These are phyloP conservation scores for Scheffersomyces segobiensis DNA, from an alignment of 1,139 yeast species.

Conservation along the genomic window DNA sequence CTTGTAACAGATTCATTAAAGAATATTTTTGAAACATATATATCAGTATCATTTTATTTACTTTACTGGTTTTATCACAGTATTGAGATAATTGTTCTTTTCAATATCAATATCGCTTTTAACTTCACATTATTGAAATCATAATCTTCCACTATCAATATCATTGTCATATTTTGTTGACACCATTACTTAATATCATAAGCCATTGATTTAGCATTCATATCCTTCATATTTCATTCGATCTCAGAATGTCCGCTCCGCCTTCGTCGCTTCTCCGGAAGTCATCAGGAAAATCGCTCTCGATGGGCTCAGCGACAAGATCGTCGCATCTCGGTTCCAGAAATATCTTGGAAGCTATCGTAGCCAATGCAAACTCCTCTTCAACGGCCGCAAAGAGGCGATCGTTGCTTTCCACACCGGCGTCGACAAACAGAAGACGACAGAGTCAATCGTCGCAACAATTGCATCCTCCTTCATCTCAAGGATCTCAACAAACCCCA, in stretches of 20 bases:
- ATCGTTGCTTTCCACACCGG: conserved; percentile 42
- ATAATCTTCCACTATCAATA: neutral
- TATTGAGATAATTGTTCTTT: neutral
- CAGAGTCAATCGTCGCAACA: conserved; percentile 24
- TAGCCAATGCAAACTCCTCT: conserved; percentile 1
- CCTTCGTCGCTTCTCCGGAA: conserved; percentile 30
- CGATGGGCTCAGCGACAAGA: conserved; percentile 38
- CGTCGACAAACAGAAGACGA: conserved; percentile 34
- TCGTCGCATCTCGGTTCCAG: conserved; percentile 26
- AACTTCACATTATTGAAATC: neutral
- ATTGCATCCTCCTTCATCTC: conserved; percentile 9
- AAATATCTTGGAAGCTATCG: conserved; percentile 11
- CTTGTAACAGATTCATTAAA: no score
- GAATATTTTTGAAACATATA: no score
- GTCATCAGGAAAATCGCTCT: conserved; percentile 32
- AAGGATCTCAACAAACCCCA: conserved; percentile 17
- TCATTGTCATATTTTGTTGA: neutral
- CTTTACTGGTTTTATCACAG: neutral
- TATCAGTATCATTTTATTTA: neutral
- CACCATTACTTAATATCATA: neutral
- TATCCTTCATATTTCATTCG: neutral
- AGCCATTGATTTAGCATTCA: neutral
- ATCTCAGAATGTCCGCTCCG: conserved; percentile 7
- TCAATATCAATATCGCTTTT: neutral
- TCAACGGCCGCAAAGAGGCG: conserved; percentile 26